A percentile compares a stretch with the other conserved stretches of the same genome.
Evolutionary conservation across 495 filamentous ascomycete species (phyloP).

Genomic region (Trichoderma asperelloides): DNA sequence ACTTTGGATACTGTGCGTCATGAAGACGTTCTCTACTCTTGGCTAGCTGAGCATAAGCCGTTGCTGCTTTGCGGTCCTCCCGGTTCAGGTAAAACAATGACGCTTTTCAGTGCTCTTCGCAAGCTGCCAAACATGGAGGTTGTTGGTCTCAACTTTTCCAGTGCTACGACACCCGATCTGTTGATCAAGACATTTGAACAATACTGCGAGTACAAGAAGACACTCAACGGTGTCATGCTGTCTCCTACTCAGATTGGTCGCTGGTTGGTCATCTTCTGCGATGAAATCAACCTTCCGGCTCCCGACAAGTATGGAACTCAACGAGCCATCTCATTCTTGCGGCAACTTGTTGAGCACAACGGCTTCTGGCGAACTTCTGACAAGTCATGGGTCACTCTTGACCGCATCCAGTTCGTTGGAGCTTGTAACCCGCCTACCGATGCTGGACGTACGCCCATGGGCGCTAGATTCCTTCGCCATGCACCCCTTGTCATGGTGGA

Average conservation of each 20-base stretch:
- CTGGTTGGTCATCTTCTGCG: slow-evolving; percentile 97
- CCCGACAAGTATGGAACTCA: slow-evolving; percentile 97
- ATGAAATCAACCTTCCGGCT: slow-evolving; percentile 98
- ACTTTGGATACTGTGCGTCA: slow-evolving; percentile 95
- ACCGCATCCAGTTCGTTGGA: slow-evolving; percentile 97
- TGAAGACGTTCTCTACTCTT: slow-evolving; percentile 96
- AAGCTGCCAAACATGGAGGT: slow-evolving; percentile 98
- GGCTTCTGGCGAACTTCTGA: slow-evolving; percentile 97
- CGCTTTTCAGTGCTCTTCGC: slow-evolving; percentile 88
- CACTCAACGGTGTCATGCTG: slow-evolving; percentile 88
- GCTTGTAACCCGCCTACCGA: slow-evolving; percentile 99
- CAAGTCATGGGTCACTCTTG: slow-evolving; percentile 95
- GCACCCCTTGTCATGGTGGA: slow-evolving; percentile 98
- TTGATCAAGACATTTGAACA: slow-evolving; percentile 99
- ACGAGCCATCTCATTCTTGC: slow-evolving; percentile 90
- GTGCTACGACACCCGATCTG: slow-evolving; percentile 92
- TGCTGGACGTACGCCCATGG: slow-evolving; percentile 90
- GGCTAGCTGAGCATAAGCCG: slow-evolving; percentile 97
- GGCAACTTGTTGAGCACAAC: slow-evolving; percentile 96
- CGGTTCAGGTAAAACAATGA: slow-evolving; percentile 99
- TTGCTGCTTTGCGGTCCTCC: slow-evolving; percentile 93
- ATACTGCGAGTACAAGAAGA: slow-evolving; percentile 99
- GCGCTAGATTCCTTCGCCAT: slow-evolving; percentile 85
- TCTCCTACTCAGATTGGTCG: slow-evolving; percentile 93
- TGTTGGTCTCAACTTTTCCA: slow-evolving; percentile 98